These are phyloP conservation scores for Arthrobotrys entomopaga DNA, from an alignment of 2,329 filamentous ascomycete genomes.

Conservation along the genomic window DNA sequence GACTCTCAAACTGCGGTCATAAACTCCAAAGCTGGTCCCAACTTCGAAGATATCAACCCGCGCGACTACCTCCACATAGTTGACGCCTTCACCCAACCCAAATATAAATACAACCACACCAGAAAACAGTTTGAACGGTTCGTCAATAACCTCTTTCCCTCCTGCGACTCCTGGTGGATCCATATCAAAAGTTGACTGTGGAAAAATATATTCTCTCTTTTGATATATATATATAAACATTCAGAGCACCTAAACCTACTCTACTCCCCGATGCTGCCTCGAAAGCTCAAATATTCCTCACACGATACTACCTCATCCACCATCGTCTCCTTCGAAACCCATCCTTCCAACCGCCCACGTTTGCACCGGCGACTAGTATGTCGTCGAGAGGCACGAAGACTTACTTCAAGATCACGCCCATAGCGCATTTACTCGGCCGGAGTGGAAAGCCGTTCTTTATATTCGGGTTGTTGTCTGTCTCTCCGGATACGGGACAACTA, in stretches of 20 bases:
- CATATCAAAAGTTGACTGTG: slow-evolving; percentile 51
- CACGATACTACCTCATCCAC: slow-evolving; percentile 90
- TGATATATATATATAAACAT: slow-evolving; percentile 1
- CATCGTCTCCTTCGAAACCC: slow-evolving; percentile 92
- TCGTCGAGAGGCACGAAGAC: slow-evolving; percentile 71
- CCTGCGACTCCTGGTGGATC: slow-evolving; percentile 29
- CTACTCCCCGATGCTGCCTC: slow-evolving; percentile 80
- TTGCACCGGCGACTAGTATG: slow-evolving; percentile 67
- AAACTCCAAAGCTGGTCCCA: slow-evolving; percentile 17
- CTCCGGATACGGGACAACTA: slow-evolving; percentile 79
- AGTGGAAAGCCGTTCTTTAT: slow-evolving; percentile 58
- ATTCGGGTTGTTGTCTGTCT: slow-evolving; percentile 70
- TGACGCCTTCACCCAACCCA: slow-evolving; percentile 84
- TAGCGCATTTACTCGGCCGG: slow-evolving; percentile 72
- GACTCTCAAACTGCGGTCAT: slow-evolving; percentile 13
- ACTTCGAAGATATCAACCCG: slow-evolving; percentile 73
- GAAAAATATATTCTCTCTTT: neutral
- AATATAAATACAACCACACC: slow-evolving; percentile 76
- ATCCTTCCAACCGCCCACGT: slow-evolving; percentile 79
- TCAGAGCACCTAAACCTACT: slow-evolving; percentile 73
- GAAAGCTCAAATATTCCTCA: slow-evolving; percentile 86
- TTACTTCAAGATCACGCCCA: slow-evolving; percentile 87
- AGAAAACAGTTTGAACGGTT: slow-evolving; percentile 93
- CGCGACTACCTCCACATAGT: slow-evolving; percentile 86
- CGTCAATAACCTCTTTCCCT: slow-evolving; percentile 21